phyloP scores from a whole-genome alignment of 2,329 filamentous ascomycete genomes.

The Pseudogymnoascus sp. region DNA sequence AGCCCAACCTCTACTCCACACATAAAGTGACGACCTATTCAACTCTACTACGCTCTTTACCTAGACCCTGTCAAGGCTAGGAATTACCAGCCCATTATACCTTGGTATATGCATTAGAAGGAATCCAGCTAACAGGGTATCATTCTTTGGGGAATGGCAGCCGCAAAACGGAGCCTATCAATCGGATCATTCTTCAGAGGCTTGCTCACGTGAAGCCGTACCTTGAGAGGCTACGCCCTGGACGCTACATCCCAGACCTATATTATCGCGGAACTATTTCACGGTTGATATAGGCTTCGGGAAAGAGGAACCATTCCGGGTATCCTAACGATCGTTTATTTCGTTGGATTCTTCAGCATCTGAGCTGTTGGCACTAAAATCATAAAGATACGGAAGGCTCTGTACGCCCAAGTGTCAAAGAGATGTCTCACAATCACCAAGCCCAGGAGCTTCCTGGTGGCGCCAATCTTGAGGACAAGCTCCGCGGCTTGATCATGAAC shows the following conservation, averaged over 20 bases:
- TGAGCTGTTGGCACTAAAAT: not conserved
- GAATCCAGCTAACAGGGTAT: not conserved
- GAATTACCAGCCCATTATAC: not conserved
- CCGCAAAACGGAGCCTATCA: not conserved
- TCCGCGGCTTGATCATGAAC: slow-evolving; percentile 52
- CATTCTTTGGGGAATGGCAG: not conserved
- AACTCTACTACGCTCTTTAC: not conserved
- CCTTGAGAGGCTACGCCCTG: not conserved
- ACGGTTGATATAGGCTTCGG: not conserved
- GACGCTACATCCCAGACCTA: not conserved
- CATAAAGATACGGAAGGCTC: not conserved
- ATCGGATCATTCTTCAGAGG: not conserved
- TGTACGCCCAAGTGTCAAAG: not conserved
- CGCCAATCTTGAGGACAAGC: slow-evolving; percentile 43
- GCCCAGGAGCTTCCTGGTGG: slow-evolving; percentile 12
- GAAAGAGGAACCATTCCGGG: not conserved
- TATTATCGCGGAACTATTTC: not conserved
- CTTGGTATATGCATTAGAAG: not conserved
- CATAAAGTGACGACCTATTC: not conserved
- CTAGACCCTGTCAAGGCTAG: slow-evolving; percentile 1
- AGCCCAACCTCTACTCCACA: not conserved
- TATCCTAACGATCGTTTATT: not conserved
- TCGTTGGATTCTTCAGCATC: not conserved
- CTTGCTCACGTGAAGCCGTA: not conserved
- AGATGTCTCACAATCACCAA: not conserved